Percentiles rank a stretch among this genome's conserved stretches.
These are phyloP conservation scores for Polytrichum formosum DNA, from an alignment of 225 moss, liverwort and hornwort genomes.

Conservation along the genomic window DNA sequence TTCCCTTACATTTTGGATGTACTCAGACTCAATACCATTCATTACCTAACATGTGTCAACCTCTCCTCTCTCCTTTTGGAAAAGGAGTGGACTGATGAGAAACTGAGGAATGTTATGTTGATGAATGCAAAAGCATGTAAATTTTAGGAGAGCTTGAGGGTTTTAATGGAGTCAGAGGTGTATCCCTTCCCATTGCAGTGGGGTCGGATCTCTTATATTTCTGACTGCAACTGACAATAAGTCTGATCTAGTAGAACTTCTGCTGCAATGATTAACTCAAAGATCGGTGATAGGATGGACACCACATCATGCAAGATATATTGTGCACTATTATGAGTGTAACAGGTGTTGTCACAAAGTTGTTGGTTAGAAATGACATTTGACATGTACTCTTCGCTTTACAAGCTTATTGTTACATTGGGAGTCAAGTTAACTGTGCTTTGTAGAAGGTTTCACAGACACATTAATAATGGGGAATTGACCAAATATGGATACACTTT, in stretches of 20 bases:
- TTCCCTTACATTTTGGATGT: no score
- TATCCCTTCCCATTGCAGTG: background rate
- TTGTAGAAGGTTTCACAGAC: no score
- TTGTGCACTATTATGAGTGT: background rate
- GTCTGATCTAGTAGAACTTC: no score
- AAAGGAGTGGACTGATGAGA: background rate
- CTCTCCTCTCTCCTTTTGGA: background rate
- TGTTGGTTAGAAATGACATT: no score
- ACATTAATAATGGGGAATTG: no score
- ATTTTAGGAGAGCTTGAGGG: background rate
- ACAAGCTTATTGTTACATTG: no score
- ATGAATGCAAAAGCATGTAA: background rate
- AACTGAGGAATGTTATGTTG: background rate
- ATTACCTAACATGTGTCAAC: background rate
- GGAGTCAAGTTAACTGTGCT: no score
- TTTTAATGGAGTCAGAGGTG: background rate
- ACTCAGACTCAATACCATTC: background rate
- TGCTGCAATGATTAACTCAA: background rate
- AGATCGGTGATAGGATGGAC: background rate
- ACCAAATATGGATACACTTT: no score
- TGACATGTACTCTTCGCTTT: no score
- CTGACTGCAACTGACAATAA: no score
- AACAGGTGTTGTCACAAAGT: background rate
- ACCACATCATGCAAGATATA: background rate
- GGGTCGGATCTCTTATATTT: no score